Base-by-base conservation (phyloP, 371 early-diverging fungal species). In the Thermomucor indicae-seudaticae region DNA sequence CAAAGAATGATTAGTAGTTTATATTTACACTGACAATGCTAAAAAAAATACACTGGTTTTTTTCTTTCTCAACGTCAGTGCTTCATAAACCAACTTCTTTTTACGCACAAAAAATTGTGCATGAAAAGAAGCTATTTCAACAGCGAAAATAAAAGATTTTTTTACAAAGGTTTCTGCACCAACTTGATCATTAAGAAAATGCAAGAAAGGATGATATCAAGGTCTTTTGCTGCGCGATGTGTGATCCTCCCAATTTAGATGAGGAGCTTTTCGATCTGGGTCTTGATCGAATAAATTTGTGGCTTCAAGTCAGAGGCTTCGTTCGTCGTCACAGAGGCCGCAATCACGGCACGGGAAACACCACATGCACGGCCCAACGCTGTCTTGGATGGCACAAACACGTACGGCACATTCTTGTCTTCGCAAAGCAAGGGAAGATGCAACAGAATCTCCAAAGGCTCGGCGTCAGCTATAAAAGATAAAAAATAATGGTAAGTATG, bases 351-450 rank as follows among this genome's bases (percentile, higher is more conserved):
- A 47, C 98, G 89, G 35, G 93, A 85, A 27, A 99, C 95, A 67
- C 97, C 96, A 75, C 98, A 98, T 41, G 99, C 98, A 72, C 98
- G 93, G 57, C 99, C 99, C 16, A 99, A 83, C 24, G 98, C 95
- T 27, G 81, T 84, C 86, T 95, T 94, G 67, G 95, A 95, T 46
- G 93, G 91, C 43, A 99, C 92, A 80, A 93, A 99, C 45, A 93
- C 71, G 62, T 98, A 99, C 41, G 97, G 95, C 20, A 97, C 91
- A 61, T 85, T 79, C 71, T 99, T 99, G 78, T 99, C 99, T 81
- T 99, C 99, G 81, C 99, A 98, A 55, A 99, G 80, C 16, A 98
- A 85, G 38, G 99, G 97, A 50, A 99, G 73, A 79, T 99, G 96
- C 44, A 96, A 84, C 47, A 97, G 81, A 64, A 99, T 96, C 69